phyloP scores from a whole-genome alignment of 805 yeast species.

The Kockiozyma suomiensis region DNA sequence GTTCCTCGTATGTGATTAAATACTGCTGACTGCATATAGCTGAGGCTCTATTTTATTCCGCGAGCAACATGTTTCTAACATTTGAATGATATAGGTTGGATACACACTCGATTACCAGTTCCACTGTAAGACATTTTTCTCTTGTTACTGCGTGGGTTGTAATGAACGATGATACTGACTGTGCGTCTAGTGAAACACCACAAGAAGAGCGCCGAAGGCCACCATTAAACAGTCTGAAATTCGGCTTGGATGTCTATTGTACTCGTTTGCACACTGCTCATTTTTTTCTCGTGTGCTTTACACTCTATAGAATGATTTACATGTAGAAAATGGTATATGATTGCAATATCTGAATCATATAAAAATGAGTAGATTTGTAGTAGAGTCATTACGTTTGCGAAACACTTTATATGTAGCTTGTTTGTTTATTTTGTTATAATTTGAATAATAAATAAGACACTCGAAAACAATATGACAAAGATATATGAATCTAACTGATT shows the following conservation, averaged over 20 bases:
- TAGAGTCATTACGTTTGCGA: too few relatives aligned
- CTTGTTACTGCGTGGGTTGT: not conserved
- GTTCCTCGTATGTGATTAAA: slow-evolving; percentile 51
- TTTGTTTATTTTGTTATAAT: too few relatives aligned
- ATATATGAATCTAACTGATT: too few relatives aligned
- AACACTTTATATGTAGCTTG: too few relatives aligned
- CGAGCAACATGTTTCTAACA: not conserved
- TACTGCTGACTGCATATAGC: slow-evolving; percentile 49
- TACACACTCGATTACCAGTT: slow-evolving; percentile 91
- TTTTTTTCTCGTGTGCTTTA: not conserved
- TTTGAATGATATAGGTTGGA: slow-evolving; percentile 64
- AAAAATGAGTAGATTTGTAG: too few relatives aligned
- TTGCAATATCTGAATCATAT: not conserved
- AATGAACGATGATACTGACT: not conserved
- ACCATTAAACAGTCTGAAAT: slow-evolving; percentile 15
- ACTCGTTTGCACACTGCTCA: not conserved
- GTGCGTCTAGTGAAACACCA: slow-evolving; percentile 26
- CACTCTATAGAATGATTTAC: not conserved
- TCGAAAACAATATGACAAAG: not conserved
- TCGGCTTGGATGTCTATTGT: not conserved
- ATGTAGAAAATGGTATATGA: not conserved
- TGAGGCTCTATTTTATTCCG: not conserved
- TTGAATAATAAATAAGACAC: too few relatives aligned
- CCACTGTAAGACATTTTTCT: slow-evolving; percentile 53
- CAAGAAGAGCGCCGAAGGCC: slow-evolving; percentile 26